Base-by-base conservation (phyloP, 768 basidiomycete species). In the Pleurotus tuoliensis region DNA sequence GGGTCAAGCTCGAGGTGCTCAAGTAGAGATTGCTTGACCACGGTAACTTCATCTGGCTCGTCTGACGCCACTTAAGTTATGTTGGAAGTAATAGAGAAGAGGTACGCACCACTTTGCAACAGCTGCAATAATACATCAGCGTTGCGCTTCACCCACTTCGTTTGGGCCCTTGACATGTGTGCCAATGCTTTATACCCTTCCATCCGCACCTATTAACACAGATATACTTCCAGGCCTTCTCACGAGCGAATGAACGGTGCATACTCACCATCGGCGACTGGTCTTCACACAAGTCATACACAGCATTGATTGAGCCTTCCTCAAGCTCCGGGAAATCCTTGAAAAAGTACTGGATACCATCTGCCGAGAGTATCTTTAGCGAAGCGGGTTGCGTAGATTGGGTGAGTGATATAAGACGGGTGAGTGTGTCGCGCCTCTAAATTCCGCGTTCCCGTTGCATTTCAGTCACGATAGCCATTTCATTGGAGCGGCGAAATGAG, bases 211-310 rank as follows among this genome's bases (percentile, higher is more conserved):
- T 88, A 7, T 57, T 27, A 22, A 55, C 53, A 9, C 56, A 8
- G 30, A 11, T 34, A 11, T 34, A 9, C 9, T 11, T 30, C 9
- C 30, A 30, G 30, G 7, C 30, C 30, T 8, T 30, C 30, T 30
- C 30, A 30, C 3, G 16, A 41, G 12, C 15, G 6, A n/a, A 24
- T 8, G 16, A 30, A 24, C 15, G 13, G 11, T 22, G 16, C 12
- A 27, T 34, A 51, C 75, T 43, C 61, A 86, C 87, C 60, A 72
- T 71, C 11, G 77, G 61, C 39, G 79, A 77, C 47, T 80, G 80
- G 71, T 90, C 88, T 67, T 90, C 88, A 65, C 88, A 90, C 0
- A 90, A 71, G 69, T 90, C 88, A 62, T 89, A 90, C 11, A 90
- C 78, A n/a, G 85, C 84, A 62, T 90, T 85, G 63, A 90, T 87